Base-by-base conservation (phyloP, 2,329 filamentous ascomycete genomes). In the Cryphonectria japonica region DNA sequence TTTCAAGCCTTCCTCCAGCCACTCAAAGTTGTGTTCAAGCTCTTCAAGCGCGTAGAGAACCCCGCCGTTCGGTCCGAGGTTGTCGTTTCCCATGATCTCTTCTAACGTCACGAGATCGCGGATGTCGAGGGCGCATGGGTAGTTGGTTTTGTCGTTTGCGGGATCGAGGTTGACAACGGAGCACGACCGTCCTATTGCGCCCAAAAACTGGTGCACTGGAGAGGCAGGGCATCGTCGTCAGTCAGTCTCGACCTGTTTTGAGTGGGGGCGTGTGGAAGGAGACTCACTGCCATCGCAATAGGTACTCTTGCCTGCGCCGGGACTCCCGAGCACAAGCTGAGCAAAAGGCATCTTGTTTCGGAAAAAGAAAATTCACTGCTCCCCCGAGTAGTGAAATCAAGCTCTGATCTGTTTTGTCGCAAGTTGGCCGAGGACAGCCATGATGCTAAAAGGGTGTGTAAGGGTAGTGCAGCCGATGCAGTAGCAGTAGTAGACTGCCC, bases 151-250 rank as follows among this genome's bases (percentile, higher is more conserved):
- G 78, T 98, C 95, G 85, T 99, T 99, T 69, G 96, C 96, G 37
- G 96, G 96, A 82, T 99, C 96, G 75, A 99, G 91, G 80, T 99
- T 99, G 71, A 98, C 93, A 52, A 98, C 91, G 22, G 94, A 97
- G 84, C 94, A 97, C 81, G 97, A 95, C 70, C 96, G 92, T 72
- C 95, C 94, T 79, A 99, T 97, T 74, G 96, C 95, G 75, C 92
- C 92, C 87, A 98, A 92, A 84, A 99, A 99, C 83, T 99, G 96
- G 79, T 98, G 93, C 93, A 99, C 89, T 91, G 71, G 14, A 63
- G 11, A 54, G 52, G 16, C 2, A 50, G 57, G 19, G 63, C 41
- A 46, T 66, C 3, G 22, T n/a, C 46, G n/a, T n/a, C 46, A 9
- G 34, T 67, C 52, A 63, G 71, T 61, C 19, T 69, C 60, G 69